phyloP scores from a whole-genome alignment of 1,139 yeast species.

The Lodderomyces beijingensis region DNA sequence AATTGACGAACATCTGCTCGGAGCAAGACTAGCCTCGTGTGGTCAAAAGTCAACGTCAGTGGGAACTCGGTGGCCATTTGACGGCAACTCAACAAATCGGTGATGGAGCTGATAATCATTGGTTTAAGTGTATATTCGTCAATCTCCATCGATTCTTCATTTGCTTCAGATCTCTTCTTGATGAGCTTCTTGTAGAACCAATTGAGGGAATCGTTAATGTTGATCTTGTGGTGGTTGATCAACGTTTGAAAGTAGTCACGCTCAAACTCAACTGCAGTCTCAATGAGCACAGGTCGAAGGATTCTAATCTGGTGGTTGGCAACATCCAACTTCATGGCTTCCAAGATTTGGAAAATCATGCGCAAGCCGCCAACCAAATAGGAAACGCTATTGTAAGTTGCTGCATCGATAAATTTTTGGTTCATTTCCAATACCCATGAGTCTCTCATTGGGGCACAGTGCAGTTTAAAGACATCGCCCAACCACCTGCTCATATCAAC shows the following conservation, averaged over 20 bases:
- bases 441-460: slow-evolving; percentile 96
- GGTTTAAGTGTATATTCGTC: slow-evolving; percentile 26
- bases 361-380: slow-evolving; percentile 73
- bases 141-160: slow-evolving; percentile 5
- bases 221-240: slow-evolving; percentile 61
- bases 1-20: slow-evolving; percentile 85
- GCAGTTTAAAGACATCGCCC: slow-evolving; percentile 66
- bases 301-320: slow-evolving; percentile 92
- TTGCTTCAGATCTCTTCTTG: slow-evolving; percentile 5
- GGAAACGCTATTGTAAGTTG: slow-evolving; percentile 46
- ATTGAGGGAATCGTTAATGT: slow-evolving; percentile 58
- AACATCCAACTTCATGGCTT: slow-evolving; percentile 94
- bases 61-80: slow-evolving; percentile 84
- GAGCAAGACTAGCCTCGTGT: slow-evolving; percentile 68
- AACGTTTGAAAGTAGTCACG: slow-evolving; percentile 78
- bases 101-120: slow-evolving; percentile 45
- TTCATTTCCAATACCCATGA: slow-evolving; percentile 85
- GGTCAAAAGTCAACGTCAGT: slow-evolving; percentile 82
- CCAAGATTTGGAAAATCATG: slow-evolving; percentile 76
- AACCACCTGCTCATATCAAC: slow-evolving; percentile 68
- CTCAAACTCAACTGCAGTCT: slow-evolving; percentile 90
- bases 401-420: slow-evolving; percentile 60
- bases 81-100: slow-evolving; percentile 68
- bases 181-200: slow-evolving; percentile 57
- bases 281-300: slow-evolving; percentile 76